Percentiles rank a stretch among this genome's conserved stretches.
Conservation (phyloP, 495 filamentous ascomycete genomes). For the Acidiella bohemica region DNA sequence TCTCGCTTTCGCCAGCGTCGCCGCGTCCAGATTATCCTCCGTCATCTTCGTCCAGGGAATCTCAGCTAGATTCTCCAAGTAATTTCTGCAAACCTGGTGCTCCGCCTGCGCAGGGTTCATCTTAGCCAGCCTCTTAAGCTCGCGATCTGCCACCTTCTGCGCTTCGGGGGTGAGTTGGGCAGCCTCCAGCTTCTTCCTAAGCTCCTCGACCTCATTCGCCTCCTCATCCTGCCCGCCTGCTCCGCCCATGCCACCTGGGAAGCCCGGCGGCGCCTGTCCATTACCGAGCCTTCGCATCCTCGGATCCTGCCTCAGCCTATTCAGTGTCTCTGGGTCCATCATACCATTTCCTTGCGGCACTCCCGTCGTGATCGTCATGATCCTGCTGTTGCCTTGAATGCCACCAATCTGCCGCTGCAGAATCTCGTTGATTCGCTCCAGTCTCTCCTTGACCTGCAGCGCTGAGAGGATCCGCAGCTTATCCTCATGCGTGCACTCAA, state of each 20-base stretch:
- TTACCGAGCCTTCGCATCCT: slow-evolving; percentile 35
- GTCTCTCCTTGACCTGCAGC: slow-evolving; percentile 58
- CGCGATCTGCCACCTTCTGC: slow-evolving; percentile 74
- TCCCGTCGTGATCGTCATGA: slow-evolving; percentile 52
- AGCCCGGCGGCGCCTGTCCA: slow-evolving; percentile 33
- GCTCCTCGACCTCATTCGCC: slow-evolving; percentile 70
- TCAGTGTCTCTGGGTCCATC: slow-evolving; percentile 36
- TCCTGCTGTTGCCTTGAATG: slow-evolving; percentile 69
- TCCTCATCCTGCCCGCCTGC: slow-evolving; percentile 45
- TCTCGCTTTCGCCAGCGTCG: slow-evolving; percentile 63
- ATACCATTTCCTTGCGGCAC: slow-evolving; percentile 18
- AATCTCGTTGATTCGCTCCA: slow-evolving; percentile 67
- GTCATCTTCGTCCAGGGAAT: slow-evolving; percentile 86
- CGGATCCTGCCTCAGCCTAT: slow-evolving; percentile 40
- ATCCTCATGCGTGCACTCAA: slow-evolving; percentile 74
- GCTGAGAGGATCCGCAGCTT: slow-evolving; percentile 72
- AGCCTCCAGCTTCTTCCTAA: slow-evolving; percentile 73
- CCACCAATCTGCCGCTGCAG: slow-evolving; percentile 63
- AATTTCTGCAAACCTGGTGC: slow-evolving; percentile 85
- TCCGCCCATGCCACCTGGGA: slow-evolving; percentile 31
- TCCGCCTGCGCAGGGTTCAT: slow-evolving; percentile 94
- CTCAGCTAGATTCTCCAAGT: slow-evolving; percentile 86
- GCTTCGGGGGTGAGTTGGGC: slow-evolving; percentile 66
- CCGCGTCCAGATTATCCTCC: slow-evolving; percentile 71
- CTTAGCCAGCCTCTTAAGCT: slow-evolving; percentile 77